Conservation (phyloP, 2,329 filamentous ascomycete species). For the Neospermospora avenae region DNA sequence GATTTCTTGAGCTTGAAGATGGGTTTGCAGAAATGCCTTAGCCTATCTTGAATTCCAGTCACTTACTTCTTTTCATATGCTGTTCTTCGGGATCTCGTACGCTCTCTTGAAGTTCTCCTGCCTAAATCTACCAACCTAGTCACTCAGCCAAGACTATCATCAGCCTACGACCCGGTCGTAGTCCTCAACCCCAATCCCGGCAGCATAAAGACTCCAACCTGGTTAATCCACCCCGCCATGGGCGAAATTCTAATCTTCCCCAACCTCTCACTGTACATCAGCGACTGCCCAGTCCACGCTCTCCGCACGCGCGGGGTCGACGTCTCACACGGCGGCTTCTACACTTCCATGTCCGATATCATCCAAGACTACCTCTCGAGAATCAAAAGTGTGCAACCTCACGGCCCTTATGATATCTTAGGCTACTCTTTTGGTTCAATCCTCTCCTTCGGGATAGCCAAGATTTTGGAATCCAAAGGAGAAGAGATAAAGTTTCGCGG, state of each 20-base stretch:
- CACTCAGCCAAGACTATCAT: background rate
- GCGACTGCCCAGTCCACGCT: slow-evolving; percentile 45
- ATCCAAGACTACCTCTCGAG: slow-evolving; percentile 40
- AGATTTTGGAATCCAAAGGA: slow-evolving; percentile 40
- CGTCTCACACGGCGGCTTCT: slow-evolving; percentile 34
- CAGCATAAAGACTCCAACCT: slow-evolving; percentile 38
- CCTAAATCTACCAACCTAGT: slow-evolving; percentile 17
- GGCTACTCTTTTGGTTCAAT: slow-evolving; percentile 51
- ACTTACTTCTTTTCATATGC: slow-evolving; percentile 37
- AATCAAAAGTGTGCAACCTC: slow-evolving; percentile 43
- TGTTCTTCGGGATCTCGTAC: slow-evolving; percentile 32
- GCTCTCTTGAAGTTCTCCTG: slow-evolving; percentile 26
- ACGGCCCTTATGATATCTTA: slow-evolving; percentile 49
- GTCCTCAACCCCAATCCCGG: slow-evolving; percentile 31
- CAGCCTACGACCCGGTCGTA: slow-evolving; percentile 37
- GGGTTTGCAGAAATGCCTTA: slow-evolving; percentile 13
- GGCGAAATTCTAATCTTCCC: slow-evolving; percentile 44
- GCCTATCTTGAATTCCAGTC: slow-evolving; percentile 38
- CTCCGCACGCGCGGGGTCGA: slow-evolving; percentile 40
- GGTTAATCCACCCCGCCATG: slow-evolving; percentile 41
- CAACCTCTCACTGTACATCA: slow-evolving; percentile 39
- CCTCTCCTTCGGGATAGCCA: slow-evolving; percentile 49
- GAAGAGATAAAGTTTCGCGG: slow-evolving; percentile 44
- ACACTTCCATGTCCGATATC: slow-evolving; percentile 40
- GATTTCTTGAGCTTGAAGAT: slow-evolving; percentile 23